Conservation (phyloP, 306 rosid species). For the Ormosia emarginata region DNA sequence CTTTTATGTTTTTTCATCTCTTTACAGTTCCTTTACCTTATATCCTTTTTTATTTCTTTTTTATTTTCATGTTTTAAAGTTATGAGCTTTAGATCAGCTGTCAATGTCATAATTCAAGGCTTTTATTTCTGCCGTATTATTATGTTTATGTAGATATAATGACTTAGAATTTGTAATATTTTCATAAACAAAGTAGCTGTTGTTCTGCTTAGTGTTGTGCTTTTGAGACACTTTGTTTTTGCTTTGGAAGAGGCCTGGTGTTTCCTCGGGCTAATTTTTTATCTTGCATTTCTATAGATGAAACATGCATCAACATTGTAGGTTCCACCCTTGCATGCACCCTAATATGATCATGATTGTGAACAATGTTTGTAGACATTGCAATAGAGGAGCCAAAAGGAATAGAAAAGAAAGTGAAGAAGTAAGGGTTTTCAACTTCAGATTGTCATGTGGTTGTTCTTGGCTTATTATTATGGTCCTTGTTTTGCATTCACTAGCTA, state of each 20-base stretch:
- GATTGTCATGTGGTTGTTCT: slow-evolving; percentile 1
- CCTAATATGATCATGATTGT: background rate
- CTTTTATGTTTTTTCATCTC: too few species aligned
- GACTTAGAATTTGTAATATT: background rate
- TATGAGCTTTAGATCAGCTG: background rate
- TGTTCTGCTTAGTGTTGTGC: background rate
- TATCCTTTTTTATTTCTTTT: background rate
- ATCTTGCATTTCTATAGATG: background rate
- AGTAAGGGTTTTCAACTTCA: background rate
- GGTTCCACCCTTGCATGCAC: background rate
- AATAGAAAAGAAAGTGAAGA: background rate
- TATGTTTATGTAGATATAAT: too few species aligned
- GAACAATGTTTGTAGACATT: background rate
- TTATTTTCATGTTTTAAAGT: background rate
- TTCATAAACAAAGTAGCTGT: too few species aligned
- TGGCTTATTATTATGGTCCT: background rate
- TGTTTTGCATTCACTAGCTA: background rate
- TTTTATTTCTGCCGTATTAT: too few species aligned
- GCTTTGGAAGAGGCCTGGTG: background rate
- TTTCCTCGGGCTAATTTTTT: background rate
- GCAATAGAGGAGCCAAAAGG: background rate
- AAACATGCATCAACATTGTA: background rate
- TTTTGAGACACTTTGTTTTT: background rate
- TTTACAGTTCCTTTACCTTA: background rate
- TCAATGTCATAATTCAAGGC: too few species aligned